phyloP scores from a whole-genome alignment of 495 filamentous ascomycete genomes.

The Penicillium pulvis region DNA sequence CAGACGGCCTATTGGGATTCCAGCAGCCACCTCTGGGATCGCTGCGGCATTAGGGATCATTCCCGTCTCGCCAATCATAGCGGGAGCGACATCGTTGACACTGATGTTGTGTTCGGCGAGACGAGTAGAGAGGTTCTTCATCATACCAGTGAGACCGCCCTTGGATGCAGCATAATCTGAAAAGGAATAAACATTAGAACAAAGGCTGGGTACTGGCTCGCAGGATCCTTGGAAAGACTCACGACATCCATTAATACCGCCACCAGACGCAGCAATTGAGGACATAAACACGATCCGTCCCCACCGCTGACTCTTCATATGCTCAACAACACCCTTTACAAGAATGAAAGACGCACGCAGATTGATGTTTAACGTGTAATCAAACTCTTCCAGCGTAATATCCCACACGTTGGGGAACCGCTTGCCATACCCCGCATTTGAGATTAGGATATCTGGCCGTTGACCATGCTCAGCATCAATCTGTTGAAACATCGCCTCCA shows the following conservation, averaged over 20 bases:
- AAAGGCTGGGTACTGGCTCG: neutral
- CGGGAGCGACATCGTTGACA: conserved; percentile 74
- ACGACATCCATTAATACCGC: conserved; percentile 68
- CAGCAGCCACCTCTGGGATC: conserved; percentile 53
- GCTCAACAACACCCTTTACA: conserved; percentile 62
- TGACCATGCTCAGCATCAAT: conserved; percentile 55
- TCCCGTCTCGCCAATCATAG: conserved; percentile 70
- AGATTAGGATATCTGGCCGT: conserved; percentile 63
- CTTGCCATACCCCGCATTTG: conserved; percentile 58
- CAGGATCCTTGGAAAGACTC: conserved; percentile 18
- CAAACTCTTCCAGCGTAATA: conserved; percentile 63
- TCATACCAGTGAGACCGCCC: conserved; percentile 65
- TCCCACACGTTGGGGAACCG: conserved; percentile 53
- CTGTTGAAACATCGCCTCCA: conserved; percentile 52
- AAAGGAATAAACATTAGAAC: neutral
- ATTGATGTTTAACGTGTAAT: conserved; percentile 66
- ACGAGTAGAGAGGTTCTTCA: conserved; percentile 64
- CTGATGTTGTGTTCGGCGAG: conserved; percentile 67
- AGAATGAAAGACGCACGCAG: conserved; percentile 66
- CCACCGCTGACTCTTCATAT: conserved; percentile 64
- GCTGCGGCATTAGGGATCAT: conserved; percentile 63
- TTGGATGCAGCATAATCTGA: conserved; percentile 69
- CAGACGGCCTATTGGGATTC: conserved; percentile 63
- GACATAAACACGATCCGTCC: conserved; percentile 70
- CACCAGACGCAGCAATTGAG: conserved; percentile 66